Base-by-base conservation (phyloP, 768 basidiomycete species). In the Lenzites betulinus region DNA sequence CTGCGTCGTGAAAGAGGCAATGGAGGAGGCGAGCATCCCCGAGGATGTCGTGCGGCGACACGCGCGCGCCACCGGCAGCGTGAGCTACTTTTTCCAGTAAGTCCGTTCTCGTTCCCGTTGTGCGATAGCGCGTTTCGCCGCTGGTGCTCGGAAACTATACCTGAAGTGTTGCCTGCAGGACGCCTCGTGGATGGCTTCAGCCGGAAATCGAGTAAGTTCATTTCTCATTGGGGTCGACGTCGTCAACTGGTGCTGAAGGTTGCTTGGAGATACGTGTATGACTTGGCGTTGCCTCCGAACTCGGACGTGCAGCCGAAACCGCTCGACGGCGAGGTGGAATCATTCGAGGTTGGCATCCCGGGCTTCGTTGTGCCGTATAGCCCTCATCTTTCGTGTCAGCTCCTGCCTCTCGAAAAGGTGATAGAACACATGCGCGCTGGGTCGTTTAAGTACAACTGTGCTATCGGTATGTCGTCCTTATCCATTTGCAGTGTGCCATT, bases 371-470 rank as follows among this genome's bases (percentile, higher is more conserved):
- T 54, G 22, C 16, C 9, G 13, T 25, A 3, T 2, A 30, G 11
- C 2, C 12, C 30, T 56, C 8, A 52, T 11, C 13, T 52, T 38
- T 7, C 7, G 28, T 23, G 35, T 39, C 58, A 95, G 92, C 78
- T 96, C 23, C 76, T 93, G 43, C 72, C 83, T 2, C 75, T 93
- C 42, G 78, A 81, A 0, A 80, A 83, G 30, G 81, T 95, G 18
- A 76, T 90, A 7, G 59, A 76, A 39, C 84, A 81, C 52, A 84
- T 98, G 76, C 83, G 82, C 30, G 73, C 75, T 8, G 87, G 88
- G 0, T 72, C 87, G 25, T 98, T 99, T 81, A 99, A 99, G 74
- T 83, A 93, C 1, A 98, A 99, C 68, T 97, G 93, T 66, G 93
- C 89, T 4, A 67, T 92, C 3, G 91, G 92, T 92, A 38, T 53